Conservation (phyloP, 768 basidiomycete species). For the Pleurotus giganteus region DNA sequence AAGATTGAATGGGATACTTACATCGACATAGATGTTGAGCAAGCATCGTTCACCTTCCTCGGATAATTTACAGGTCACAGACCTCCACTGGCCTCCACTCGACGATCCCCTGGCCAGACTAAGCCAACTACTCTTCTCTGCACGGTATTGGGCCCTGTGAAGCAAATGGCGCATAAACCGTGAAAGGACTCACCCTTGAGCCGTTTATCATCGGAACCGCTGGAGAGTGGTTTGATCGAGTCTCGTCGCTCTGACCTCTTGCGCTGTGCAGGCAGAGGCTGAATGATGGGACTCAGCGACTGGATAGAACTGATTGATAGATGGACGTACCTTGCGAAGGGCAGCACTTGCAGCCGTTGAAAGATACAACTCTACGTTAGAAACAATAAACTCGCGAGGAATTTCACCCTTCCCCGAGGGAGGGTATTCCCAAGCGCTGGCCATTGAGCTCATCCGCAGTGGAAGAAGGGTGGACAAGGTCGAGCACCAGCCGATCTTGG, state of each 20-base stretch:
- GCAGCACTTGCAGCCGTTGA: constrained; percentile 47
- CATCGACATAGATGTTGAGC: constrained; percentile 75
- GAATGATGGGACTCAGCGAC: background rate
- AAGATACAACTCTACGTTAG: constrained; percentile 57
- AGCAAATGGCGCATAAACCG: background rate
- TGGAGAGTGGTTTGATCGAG: constrained; percentile 33
- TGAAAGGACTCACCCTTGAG: constrained; percentile 51
- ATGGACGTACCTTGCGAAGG: constrained; percentile 53
- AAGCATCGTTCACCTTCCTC: constrained; percentile 68
- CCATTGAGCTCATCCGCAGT: constrained; percentile 21
- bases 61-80: constrained; percentile 66
- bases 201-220: constrained; percentile 47
- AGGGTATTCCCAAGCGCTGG: constrained; percentile 29
- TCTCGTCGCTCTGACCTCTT: constrained; percentile 59
- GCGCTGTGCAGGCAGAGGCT: constrained; percentile 43
- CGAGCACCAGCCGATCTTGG: background rate
- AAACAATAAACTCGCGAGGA: constrained; percentile 54
- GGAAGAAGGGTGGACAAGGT: background rate
- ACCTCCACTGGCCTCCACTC: constrained; percentile 65
- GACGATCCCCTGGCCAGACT: constrained; percentile 49
- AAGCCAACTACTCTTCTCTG: constrained; percentile 77
- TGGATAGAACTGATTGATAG: background rate
- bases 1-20: constrained; percentile 29
- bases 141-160: background rate
- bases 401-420: constrained; percentile 18